Evolutionary conservation across 2,329 filamentous ascomycete species (phyloP), one percentile per base, ranked within the genome.

Genomic region (Cladobotryum protrusum): DNA sequence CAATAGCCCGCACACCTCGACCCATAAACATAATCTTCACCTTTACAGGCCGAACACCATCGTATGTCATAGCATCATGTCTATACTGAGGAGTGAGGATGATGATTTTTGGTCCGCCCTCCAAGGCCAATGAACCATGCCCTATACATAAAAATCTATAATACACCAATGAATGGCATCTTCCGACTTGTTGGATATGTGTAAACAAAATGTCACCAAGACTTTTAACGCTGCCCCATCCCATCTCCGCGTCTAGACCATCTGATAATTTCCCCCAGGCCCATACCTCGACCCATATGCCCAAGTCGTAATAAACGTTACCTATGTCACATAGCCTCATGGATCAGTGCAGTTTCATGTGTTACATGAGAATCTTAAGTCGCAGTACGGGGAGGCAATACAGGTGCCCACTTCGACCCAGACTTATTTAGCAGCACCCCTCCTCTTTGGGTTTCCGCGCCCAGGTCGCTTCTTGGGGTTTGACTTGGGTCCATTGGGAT

Each of bases 381-480:
- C 11, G 24, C 6, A 29, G 24, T 29, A 9, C 24, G 24, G 24
- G 11, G 24, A 29, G 24, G 24, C 24, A 29, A 29, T 8, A 29
- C 24, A 29, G 3, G 6, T 29, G 24, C 24, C 24, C 24, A 29
- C 24, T 29, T 29, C 11, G 24, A 6, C 35, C n/a, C 9, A 14
- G 7, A 3, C n/a, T 42, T 18, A 42, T 48, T 48, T 42, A 13
- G 46, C 20, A 3, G 45, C 41, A 18, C 77, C 75, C 45, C 79
- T 68, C 53, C 74, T 70, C 68, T 82, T 83, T 11, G 78, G 79
- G 55, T 80, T 81, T 55, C 72, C 73, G 24, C 76, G 73, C 47
- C 72, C 68, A 36, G 74, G 64, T 44, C 75, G 73, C 66, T 82
- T 82, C 70, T 83, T 84, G n/a, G 70, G 67, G 49, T 40, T 29